These are phyloP conservation scores for Rhizopogon vinicolor DNA, from an alignment of 768 basidiomycete species.

Conservation along the genomic window DNA sequence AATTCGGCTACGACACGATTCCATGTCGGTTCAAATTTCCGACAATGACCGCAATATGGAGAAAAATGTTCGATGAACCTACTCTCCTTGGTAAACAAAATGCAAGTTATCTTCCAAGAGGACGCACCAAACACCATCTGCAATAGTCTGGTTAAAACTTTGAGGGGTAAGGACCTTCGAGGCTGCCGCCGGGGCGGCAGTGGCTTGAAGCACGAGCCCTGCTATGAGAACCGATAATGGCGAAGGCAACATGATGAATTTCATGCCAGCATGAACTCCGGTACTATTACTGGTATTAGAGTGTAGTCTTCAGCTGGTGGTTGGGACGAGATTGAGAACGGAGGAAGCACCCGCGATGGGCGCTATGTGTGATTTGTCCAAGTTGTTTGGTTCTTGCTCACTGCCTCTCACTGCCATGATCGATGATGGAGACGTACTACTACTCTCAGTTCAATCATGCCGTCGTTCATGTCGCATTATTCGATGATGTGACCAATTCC, in stretches of 20 bases:
- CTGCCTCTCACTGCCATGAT: constrained; percentile 3
- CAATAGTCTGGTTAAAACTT: constrained; percentile 49
- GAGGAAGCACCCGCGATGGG: neutral
- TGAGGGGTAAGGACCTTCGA: constrained; percentile 47
- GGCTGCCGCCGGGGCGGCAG: constrained; percentile 31
- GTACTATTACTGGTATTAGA: neutral
- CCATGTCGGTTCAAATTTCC: constrained; percentile 80
- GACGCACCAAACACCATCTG: constrained; percentile 56
- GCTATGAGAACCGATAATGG: constrained; percentile 27
- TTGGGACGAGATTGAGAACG: neutral
- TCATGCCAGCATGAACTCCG: constrained; percentile 9
- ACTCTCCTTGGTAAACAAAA: neutral
- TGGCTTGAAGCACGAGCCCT: constrained; percentile 22
- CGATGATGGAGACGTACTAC: constrained; percentile 49
- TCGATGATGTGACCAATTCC: constrained; percentile 62
- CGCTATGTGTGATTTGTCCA: too few species aligned
- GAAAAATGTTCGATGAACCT: constrained; percentile 87
- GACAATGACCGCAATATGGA: constrained; percentile 81
- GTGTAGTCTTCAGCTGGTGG: neutral
- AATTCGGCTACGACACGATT: constrained; percentile 53
- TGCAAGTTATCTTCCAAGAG: neutral
- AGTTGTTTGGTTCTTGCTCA: neutral
- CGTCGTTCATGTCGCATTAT: constrained; percentile 59
- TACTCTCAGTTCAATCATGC: constrained; percentile 49
- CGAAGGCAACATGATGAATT: neutral